Base-by-base conservation (phyloP, 2,329 filamentous ascomycete genomes). In the Zymoseptoria tritici region DNA sequence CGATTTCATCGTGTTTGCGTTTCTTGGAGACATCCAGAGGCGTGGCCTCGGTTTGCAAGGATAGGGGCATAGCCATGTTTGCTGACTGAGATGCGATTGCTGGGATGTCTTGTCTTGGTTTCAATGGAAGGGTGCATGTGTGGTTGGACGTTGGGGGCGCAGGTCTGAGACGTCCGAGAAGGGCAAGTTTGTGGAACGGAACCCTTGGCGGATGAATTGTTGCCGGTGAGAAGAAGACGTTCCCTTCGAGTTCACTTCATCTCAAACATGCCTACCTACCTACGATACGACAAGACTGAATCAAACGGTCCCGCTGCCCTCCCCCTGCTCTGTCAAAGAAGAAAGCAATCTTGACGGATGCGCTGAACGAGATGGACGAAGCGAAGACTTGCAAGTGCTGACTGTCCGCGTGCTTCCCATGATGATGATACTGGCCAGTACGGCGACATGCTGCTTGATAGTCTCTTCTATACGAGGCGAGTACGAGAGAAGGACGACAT, bases 1-100 rank as follows among this genome's bases (percentile, higher is more conserved):
- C 60, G 24, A 60, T 52, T 7, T 53, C 31, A 2, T 49, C 54
- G 42, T 55, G 59, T 31, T 54, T 52, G 49, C 52, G 54, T 56
- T 58, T 63, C 50, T 54, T 59, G 21, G 50, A n/a, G 42, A 51
- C n/a, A 16, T 65, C 60, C n/a, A 67, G 59, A 11, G 62, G 51
- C 0, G 62, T 61, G 9, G 62, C 58, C 55, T 61, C 58, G 11
- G 63, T 50, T n/a, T 62, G 58, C 22, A 65, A 55, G 13, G 22
- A 16, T 16, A 61, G 54, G 26, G 63, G 63, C 13, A 65, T 52
- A 13, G 63, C 60, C 62, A 65, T 65, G 36, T 46, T 49, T 46
- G 36, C 50, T 26, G 20, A 26, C 50, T 7, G 16, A 16, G 36
- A 46, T 46, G 36, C 4, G 13, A n/a, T 46, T 46, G 13, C 13